phyloP scores from a whole-genome alignment of 1,284 basidiomycete genomes.

The Volvariella volvacea region DNA sequence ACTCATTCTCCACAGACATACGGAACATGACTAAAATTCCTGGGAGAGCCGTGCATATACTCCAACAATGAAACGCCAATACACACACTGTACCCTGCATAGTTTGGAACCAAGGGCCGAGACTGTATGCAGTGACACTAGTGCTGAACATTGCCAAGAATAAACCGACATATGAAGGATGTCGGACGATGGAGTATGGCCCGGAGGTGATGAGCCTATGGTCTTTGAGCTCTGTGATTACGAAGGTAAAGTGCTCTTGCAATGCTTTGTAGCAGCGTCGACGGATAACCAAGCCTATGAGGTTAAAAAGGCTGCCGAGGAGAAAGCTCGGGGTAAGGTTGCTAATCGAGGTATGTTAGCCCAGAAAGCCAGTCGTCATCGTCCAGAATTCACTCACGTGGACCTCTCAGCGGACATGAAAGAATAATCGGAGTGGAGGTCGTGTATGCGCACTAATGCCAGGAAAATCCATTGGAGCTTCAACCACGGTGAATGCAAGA shows the following conservation, averaged over 20 bases:
- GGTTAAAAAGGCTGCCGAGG: no score
- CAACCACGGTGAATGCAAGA: no score
- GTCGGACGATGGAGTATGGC: constrained; percentile 19
- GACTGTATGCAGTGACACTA: not conserved
- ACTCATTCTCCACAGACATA: not conserved
- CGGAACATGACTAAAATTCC: not conserved
- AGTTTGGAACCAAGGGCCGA: not conserved
- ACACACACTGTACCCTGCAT: not conserved
- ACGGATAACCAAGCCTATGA: not conserved
- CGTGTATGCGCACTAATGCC: no score
- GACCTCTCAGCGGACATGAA: no score
- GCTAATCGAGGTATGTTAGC: no score
- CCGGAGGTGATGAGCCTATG: constrained; percentile 21
- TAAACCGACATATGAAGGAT: constrained; percentile 20
- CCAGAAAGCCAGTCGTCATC: no score
- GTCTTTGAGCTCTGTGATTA: constrained; percentile 16
- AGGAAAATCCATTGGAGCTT: no score
- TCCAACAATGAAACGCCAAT: not conserved
- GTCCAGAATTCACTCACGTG: no score
- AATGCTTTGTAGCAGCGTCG: not conserved
- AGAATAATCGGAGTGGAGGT: no score
- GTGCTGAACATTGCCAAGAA: not conserved
- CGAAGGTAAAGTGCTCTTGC: constrained; percentile 18
- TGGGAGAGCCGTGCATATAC: not conserved
- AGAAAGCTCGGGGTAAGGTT: no score